phyloP scores from a whole-genome alignment of 805 yeast species.

The Pichia cabralensis region DNA sequence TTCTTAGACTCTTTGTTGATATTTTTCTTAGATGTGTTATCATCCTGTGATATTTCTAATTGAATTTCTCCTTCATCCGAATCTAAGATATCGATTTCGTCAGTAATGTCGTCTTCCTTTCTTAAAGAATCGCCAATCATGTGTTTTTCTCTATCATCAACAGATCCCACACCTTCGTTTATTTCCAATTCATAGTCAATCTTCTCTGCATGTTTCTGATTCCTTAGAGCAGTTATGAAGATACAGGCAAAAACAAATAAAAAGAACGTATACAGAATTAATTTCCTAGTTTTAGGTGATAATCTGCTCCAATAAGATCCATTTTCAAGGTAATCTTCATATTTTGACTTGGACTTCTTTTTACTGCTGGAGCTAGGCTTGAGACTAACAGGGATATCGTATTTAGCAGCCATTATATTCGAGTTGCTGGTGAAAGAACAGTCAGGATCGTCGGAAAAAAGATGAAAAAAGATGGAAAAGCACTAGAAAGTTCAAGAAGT shows the following conservation, averaged over 20 bases:
- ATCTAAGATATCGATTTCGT: slow-evolving; percentile 7
- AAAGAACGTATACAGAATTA: slow-evolving; percentile 7
- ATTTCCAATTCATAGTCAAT: slow-evolving; percentile 10
- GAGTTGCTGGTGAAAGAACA: too few relatives aligned
- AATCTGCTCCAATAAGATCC: too few relatives aligned
- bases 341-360: too few relatives aligned
- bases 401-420: too few relatives aligned
- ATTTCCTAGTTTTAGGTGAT: slow-evolving; percentile 26
- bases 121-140: slow-evolving; percentile 3
- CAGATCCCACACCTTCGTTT: not conserved
- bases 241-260: slow-evolving; percentile 8
- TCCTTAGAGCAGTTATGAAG: slow-evolving; percentile 7
- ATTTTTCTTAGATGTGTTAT: not conserved
- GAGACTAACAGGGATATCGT: too few relatives aligned
- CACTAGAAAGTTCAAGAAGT: too few relatives aligned
- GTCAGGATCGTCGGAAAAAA: too few relatives aligned
- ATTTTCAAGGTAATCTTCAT: too few relatives aligned
- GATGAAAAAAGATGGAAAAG: too few relatives aligned
- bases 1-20: too few relatives aligned
- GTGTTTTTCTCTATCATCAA: slow-evolving; percentile 1
- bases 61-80: slow-evolving; percentile 5
- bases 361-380: too few relatives aligned
- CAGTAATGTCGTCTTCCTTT: not conserved
- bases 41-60: too few relatives aligned
- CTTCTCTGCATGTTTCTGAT: not conserved